Conservation (phyloP, 108 stramenopile species). For the Skeletonema potamos region DNA sequence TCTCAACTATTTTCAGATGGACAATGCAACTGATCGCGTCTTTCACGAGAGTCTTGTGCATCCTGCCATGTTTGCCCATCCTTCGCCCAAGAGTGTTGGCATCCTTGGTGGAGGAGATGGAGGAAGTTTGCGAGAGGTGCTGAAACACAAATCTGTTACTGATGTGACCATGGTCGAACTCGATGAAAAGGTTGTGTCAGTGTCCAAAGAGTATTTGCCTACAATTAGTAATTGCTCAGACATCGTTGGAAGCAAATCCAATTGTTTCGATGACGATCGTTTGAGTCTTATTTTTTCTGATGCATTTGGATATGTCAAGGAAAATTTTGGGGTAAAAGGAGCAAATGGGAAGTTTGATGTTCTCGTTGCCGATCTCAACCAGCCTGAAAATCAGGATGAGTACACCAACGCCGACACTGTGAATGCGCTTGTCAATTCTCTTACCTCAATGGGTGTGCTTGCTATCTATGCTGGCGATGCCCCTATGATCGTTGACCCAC, state of each 20-base stretch:
- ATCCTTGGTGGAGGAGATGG: slow-evolving; percentile 91
- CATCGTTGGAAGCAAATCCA: slow-evolving; percentile 66
- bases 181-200: slow-evolving; percentile 70
- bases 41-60: slow-evolving; percentile 93
- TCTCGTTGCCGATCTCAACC: slow-evolving; percentile 79
- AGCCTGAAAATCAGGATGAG: slow-evolving; percentile 61
- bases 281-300: slow-evolving; percentile 59
- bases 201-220: slow-evolving; percentile 73
- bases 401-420: slow-evolving; percentile 49
- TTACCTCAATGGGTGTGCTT: slow-evolving; percentile 71
- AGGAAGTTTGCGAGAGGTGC: slow-evolving; percentile 86
- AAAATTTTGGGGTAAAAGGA: slow-evolving; percentile 12
- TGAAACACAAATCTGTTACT: slow-evolving; percentile 88
- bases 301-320: slow-evolving; percentile 34
- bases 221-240: slow-evolving; percentile 62
- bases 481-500: slow-evolving; percentile 73
- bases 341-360: slow-evolving; percentile 64
- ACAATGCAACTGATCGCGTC: slow-evolving; percentile 54
- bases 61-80: slow-evolving; percentile 90
- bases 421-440: slow-evolving; percentile 48
- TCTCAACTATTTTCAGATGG: slow-evolving; percentile 35
- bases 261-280: slow-evolving; percentile 72
- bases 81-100: slow-evolving; percentile 78
- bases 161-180: slow-evolving; percentile 84
- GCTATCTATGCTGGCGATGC: slow-evolving; percentile 72